Base-by-base conservation (phyloP, 306 rosid species). In the Cicer yamashitae region DNA sequence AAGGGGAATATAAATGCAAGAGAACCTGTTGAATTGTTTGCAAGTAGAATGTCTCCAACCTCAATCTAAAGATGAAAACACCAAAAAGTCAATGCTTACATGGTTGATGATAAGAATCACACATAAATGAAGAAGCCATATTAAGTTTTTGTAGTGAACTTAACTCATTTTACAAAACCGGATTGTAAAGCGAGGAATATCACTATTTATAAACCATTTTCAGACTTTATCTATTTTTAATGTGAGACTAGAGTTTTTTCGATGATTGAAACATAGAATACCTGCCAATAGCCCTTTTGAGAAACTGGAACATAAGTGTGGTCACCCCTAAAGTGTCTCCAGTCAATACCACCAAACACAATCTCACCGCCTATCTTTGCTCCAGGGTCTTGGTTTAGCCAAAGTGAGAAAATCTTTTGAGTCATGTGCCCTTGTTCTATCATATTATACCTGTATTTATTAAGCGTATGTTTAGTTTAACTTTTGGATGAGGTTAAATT, bases 221-320 rank as follows among this genome's bases (percentile, higher is more conserved):
- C 34, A 25, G 4, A 0, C 4, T 0, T 25, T 3, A 25, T 25
- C 4, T 30, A 4, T 30, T 30, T 30, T 30, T 30, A 30, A 30
- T 30, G 34, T 3, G 34, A 30, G 5, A 30, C 0, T 30, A 30
- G 34, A 30, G 5, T 30, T 30, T 30, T 30, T 30, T 3, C 34
- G 0, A 30, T 30, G 34, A 3, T 30, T 30, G 37, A 30, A 30
- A 30, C 5, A 30, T 30, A 30, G 6, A 3, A 30, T 30, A 91
- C 98, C 98, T 93, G 96, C 98, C 97, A 93, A 79, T 93, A 93
- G 43, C 96, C 97, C 54, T 93, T 83, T 63, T 73, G 82, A 0
- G 96, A 84, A 74, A 93, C 86, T 13, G 98, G 98, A 68, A 87
- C 97, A 80, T 86, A 93, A 51, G 98, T 89, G 78, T 91, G 98